Evolutionary conservation across 2,329 filamentous ascomycete species (phyloP).

Genomic region (Fusarium nanum): DNA sequence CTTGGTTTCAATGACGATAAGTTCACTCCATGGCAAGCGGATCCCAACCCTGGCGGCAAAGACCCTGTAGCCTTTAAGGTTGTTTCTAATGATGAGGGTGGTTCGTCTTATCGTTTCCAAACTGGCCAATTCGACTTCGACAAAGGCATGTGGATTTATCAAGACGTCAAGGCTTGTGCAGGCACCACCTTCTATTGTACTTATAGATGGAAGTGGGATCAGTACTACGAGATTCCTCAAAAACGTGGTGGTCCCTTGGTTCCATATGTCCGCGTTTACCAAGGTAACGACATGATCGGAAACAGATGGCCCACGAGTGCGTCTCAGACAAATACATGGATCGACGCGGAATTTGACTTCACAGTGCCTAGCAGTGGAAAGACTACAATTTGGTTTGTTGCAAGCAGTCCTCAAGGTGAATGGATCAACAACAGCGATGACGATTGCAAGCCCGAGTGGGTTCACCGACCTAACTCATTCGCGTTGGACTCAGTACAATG

Average conservation of each 20-base stretch:
- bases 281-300: neutral
- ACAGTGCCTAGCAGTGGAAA: neutral
- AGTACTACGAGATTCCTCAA: neutral
- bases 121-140: conserved; percentile 3
- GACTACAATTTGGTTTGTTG: conserved; percentile 16
- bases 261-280: conserved; percentile 13
- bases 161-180: conserved; percentile 2
- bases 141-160: conserved; percentile 4
- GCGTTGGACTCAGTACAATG: neutral
- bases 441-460: neutral
- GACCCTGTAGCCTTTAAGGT: neutral
- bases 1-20: neutral
- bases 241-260: fast-evolving
- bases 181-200: neutral
- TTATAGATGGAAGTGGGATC: conserved; percentile 6
- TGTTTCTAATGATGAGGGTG: neutral
- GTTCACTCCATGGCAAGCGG: neutral
- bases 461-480: conserved; percentile 1
- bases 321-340: neutral
- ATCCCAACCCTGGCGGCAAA: neutral
- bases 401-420: conserved; percentile 16
- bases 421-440: conserved; percentile 1
- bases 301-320: neutral
- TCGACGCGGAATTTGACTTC: neutral
- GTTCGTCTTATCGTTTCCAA: neutral